These are phyloP conservation scores for Fusarium guadeloupense DNA, from an alignment of 2,329 filamentous ascomycete species.

Conservation along the genomic window DNA sequence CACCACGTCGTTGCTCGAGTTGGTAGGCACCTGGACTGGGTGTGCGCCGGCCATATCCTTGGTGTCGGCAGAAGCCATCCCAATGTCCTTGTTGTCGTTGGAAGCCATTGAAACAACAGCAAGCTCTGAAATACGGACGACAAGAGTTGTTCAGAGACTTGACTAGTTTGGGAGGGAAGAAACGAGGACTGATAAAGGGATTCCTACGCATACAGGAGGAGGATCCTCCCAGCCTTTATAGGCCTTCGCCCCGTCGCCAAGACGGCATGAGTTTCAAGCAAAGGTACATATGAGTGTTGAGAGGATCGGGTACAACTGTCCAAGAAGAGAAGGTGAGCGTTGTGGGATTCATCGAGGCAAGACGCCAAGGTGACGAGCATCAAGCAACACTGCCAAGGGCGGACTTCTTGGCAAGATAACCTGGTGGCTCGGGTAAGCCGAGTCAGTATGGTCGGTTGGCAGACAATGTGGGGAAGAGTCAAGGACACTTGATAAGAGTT, in stretches of 20 bases:
- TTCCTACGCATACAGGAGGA: not conserved
- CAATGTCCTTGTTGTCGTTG: slow-evolving; percentile 34
- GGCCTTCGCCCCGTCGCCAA: slow-evolving; percentile 27
- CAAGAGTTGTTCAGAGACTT: not conserved
- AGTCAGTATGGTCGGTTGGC: slow-evolving; percentile 15
- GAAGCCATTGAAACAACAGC: slow-evolving; percentile 26
- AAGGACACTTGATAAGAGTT: slow-evolving; percentile 19
- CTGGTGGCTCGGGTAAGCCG: slow-evolving; percentile 28
- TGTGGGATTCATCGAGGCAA: slow-evolving; percentile 28
- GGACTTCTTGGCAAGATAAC: slow-evolving; percentile 11
- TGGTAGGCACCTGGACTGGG: slow-evolving; percentile 32
- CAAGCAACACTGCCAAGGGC: slow-evolving; percentile 5
- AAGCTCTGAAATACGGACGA: slow-evolving; percentile 10
- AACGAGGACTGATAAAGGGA: slow-evolving; percentile 1
- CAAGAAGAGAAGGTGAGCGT: slow-evolving; percentile 35
- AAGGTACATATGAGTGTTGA: too few species aligned
- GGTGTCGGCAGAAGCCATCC: too few species aligned
- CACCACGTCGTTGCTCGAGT: slow-evolving; percentile 22
- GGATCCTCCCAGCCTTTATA: slow-evolving; percentile 27
- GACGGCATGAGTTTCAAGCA: slow-evolving; percentile 6
- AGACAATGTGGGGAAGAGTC: slow-evolving; percentile 24
- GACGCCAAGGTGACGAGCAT: slow-evolving; percentile 34
- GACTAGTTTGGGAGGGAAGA: slow-evolving; percentile 4
- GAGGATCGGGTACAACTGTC: too few species aligned
- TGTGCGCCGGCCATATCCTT: slow-evolving; percentile 28